Base-by-base conservation (phyloP, 257 asterid genomes). In the Plantago ovata region DNA sequence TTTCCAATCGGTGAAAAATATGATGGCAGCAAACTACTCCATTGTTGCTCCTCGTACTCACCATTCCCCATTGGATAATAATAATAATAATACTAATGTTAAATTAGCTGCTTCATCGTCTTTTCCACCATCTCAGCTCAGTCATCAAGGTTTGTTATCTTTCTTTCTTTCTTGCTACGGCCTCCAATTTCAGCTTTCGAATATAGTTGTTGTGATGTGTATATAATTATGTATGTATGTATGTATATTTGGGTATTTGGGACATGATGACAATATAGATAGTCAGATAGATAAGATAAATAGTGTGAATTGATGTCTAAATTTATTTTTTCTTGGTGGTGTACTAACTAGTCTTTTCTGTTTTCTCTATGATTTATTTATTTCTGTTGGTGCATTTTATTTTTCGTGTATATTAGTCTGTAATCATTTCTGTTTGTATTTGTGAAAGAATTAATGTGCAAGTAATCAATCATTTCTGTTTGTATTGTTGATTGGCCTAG, bases 101-200 rank as follows among this genome's bases (percentile, higher is more conserved):
- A 69, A 69, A 20, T 62, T 55, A 16, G 38, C 63, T 21, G 11
- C 58, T 44, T 38, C 12, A 46, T 61, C 68, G 3, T 61, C n/a
- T 61, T 61, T 62, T 43, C 33, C 24, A 28, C n/a, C n/a, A 39
- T n/a, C 53, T 21, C 36, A 28, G 24, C 49, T 24, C 42, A 32
- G 13, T 8, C 61, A 55, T 33, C 53, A 16, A 62, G 67, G 67
- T 63, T 12, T 52, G 9, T 28, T 38, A 8, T 20, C 3, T 44
- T 22, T 49, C 13, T 6, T 6, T n/a, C 9, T 19, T 8, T 16
- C 6, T 33, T 14, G 12, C 20, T 13, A 19, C 11, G 20, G 23
- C 2, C 7, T 61, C 3, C 7, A 3, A 57, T n/a, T n/a, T n/a
- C n/a, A n/a, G n/a, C n/a, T 53, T 55, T 55, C 18, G 43, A 8